A percentile compares a stretch with the other conserved stretches of the same genome.
phyloP scores from a whole-genome alignment of 768 basidiomycete species.

The Hypholoma sublateritium region DNA sequence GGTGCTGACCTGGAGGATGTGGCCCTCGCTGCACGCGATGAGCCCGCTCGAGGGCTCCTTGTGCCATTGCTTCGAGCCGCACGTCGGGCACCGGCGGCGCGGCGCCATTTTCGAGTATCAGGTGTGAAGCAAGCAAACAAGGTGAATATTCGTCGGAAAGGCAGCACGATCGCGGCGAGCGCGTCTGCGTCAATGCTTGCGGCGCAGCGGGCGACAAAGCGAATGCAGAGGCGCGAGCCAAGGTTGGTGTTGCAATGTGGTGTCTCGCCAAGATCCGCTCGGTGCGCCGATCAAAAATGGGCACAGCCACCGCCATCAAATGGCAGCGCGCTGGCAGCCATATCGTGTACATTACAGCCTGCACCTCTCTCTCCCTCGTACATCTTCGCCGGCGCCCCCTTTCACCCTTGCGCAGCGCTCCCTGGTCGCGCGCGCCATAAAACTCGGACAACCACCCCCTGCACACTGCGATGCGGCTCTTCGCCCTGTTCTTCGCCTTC shows the following conservation, averaged over 20 bases:
- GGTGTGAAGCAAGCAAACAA: background rate
- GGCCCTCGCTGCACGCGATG: slow-evolving; percentile 88
- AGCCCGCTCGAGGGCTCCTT: slow-evolving; percentile 81
- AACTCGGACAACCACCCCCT: background rate
- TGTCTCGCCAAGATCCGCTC: slow-evolving; percentile 2
- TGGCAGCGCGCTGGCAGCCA: background rate
- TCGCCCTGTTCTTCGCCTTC: slow-evolving; percentile 42
- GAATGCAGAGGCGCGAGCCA: background rate
- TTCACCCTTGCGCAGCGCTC: background rate
- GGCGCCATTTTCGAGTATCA: slow-evolving; percentile 49
- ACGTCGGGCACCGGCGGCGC: slow-evolving; percentile 68
- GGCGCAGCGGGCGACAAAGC: background rate
- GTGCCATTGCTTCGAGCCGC: slow-evolving; percentile 85
- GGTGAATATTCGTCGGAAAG: background rate
- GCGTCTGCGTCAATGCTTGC: background rate
- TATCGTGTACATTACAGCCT: slow-evolving; percentile 13
- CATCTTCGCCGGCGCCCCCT: background rate
- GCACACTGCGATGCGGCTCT: slow-evolving; percentile 46
- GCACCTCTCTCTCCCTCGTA: background rate
- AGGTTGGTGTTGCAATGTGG: background rate
- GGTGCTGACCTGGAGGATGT: slow-evolving; percentile 74
- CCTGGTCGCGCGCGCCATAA: background rate
- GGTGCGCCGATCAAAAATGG: slow-evolving; percentile 6
- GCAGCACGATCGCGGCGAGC: background rate
- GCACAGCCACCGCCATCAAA: slow-evolving; percentile 18